Base-by-base conservation (phyloP, 352 stramenopile species). In the Phytopythium helicoides region DNA sequence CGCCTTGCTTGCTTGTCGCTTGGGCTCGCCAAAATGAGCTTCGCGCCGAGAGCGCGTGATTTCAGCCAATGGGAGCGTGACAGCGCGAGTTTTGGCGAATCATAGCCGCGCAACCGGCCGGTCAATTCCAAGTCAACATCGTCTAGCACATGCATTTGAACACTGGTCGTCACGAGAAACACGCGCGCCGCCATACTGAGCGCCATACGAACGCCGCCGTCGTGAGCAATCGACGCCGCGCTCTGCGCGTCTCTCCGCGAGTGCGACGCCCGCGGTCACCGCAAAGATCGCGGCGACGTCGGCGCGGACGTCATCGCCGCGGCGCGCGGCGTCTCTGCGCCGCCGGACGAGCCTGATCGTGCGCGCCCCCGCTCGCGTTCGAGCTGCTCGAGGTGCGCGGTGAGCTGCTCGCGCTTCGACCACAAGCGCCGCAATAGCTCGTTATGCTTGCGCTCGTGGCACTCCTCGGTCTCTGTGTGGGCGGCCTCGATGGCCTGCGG, bases 341-440 rank as follows among this genome's bases (percentile, higher is more conserved):
- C 15, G 28, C 58, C 45, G 6, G 28, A 21, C 15, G 50, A 11
- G 28, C 19, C 11, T 25, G 38, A 53, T 8, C 37, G 26, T 36
- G 19, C 21, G 34, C 23, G 34, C 11, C 49, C 45, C 42, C 69
- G 79, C 39, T 76, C 61, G 16, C 70, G 52, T 6, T 64, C 62
- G 40, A 92, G 64, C 2, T 69, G 66, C 49, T 67, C 54, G 18
- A 92, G 74, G 21, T 78, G 68, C 19, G 66, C 62, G 50, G 79
- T 54, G 19, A 89, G 66, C 28, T 68, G 42, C 23, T 80, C 79
- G 60, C 78, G 73, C 37, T 58, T 71, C 15, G 58, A 48, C 56
- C 62, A 80, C 69, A 89, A 74, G 19, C 70, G 70, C 45, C 59
- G 74, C 39, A 92, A 52, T 2, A 87, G 54, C 23, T 75, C 54